phyloP scores from a whole-genome alignment of 306 rosid genomes.

The Phaseolus lunatus region DNA sequence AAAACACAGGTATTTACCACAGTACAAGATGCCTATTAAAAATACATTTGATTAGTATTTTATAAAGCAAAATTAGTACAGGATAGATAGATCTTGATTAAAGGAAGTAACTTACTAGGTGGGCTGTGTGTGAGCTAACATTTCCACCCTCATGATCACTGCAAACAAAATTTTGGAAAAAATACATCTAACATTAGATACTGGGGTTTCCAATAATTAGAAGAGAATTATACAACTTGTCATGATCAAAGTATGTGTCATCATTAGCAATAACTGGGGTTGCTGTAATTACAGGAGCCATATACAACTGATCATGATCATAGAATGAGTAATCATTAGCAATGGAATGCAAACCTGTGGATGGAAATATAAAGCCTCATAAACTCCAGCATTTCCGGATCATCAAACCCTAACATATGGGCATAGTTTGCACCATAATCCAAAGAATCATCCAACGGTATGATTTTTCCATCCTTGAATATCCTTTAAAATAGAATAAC shows the following conservation, averaged over 20 bases:
- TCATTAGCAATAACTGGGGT: not conserved
- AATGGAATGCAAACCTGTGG: constrained; percentile 74
- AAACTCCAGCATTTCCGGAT: constrained; percentile 85
- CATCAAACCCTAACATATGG: constrained; percentile 90
- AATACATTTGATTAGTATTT: not conserved
- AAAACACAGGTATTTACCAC: constrained; percentile 10
- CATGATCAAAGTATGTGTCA: not conserved
- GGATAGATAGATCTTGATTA: constrained; percentile 34
- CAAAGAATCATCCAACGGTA: constrained; percentile 78
- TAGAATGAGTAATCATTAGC: not conserved
- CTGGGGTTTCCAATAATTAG: not conserved
- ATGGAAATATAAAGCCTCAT: constrained; percentile 97
- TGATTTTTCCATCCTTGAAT: constrained; percentile 79
- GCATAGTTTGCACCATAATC: constrained; percentile 98
- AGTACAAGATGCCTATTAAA: constrained; percentile 20
- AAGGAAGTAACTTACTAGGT: constrained; percentile 68
- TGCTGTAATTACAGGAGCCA: constrained; percentile 16
- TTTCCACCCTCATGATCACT: constrained; percentile 99
- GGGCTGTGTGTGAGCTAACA: constrained; percentile 98
- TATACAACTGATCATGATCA: constrained; percentile 27
- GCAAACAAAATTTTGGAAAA: constrained; percentile 47
- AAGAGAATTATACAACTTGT: not conserved
- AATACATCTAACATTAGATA: constrained; percentile 27
- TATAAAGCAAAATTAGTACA: constrained; percentile 33
- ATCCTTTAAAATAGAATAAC: constrained; percentile 59